Conservation (phyloP, 1,139 yeast genomes). For the Yarrowia galli region DNA sequence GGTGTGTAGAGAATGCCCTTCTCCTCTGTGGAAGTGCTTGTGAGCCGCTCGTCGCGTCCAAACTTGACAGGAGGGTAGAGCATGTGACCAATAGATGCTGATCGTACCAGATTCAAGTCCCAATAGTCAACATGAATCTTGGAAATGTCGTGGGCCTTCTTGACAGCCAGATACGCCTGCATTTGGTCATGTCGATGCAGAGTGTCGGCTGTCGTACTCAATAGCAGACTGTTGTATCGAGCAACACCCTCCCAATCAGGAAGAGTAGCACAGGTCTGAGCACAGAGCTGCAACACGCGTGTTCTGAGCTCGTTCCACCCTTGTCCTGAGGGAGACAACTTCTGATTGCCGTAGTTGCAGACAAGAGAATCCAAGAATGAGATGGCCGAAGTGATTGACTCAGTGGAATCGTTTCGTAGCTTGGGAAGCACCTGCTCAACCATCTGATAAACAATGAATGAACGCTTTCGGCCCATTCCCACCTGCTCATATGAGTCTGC, state of each 20-base stretch:
- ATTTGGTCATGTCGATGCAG: slow-evolving; percentile 60
- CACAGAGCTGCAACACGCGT: slow-evolving; percentile 62
- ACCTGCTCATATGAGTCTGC: slow-evolving; percentile 70
- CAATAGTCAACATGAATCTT: slow-evolving; percentile 58
- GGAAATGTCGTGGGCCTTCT: slow-evolving; percentile 31
- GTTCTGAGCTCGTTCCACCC: slow-evolving; percentile 69
- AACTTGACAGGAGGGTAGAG: slow-evolving; percentile 33
- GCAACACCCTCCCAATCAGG: slow-evolving; percentile 59
- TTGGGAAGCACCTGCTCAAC: slow-evolving; percentile 60
- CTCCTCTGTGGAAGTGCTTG: neutral
- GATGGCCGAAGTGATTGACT: slow-evolving; percentile 29
- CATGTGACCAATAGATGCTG: slow-evolving; percentile 47
- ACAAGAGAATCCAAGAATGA: slow-evolving; percentile 49
- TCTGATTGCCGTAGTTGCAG: slow-evolving; percentile 49
- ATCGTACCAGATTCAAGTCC: slow-evolving; percentile 74
- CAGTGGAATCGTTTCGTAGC: slow-evolving; percentile 35
- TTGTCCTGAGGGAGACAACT: slow-evolving; percentile 47
- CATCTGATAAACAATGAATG: slow-evolving; percentile 70
- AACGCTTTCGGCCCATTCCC: slow-evolving; percentile 69
- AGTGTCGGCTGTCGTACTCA: slow-evolving; percentile 63
- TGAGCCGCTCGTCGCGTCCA: slow-evolving; percentile 8
- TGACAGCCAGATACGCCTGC: slow-evolving; percentile 42
- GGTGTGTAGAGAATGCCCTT: slow-evolving; percentile 30
- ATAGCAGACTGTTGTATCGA: slow-evolving; percentile 59
- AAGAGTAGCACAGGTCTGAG: slow-evolving; percentile 61